Base-by-base conservation (phyloP, 129 eudicot genomes). In the Flaveria trinervia region DNA sequence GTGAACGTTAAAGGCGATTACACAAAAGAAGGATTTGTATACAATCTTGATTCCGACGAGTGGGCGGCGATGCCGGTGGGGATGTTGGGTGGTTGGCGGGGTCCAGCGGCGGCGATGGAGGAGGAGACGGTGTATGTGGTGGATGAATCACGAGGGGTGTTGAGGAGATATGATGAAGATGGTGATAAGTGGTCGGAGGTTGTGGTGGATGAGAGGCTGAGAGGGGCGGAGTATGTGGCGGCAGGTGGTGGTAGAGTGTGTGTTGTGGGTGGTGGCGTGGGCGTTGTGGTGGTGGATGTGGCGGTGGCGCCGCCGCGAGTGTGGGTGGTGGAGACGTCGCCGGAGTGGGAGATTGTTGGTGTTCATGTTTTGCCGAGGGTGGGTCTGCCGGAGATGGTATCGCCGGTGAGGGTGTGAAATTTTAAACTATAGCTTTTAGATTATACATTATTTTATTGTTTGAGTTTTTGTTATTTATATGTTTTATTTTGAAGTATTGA, bases 21-120 rank as follows among this genome's bases (percentile, higher is more conserved):
- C 10, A 82, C 94, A 1, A 92, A 92, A 73, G 89, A 92, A 79
- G 98, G 98, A 9, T 60, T 74, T 3, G 82, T 92, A 3, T 92
- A 92, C 80, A 71, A 83, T 45, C 72, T 85, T 3, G 36, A 48
- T 46, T 76, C 45, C 23, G 89, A 88, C 33, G 17, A 68, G 64
- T 90, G 98, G 98, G 75, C 15, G 70, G 94, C 79, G 16, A 92
- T 92, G 97, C 80, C 88, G 75, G 86, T 77, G 8, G 93, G 93
- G 59, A 88, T 92, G 98, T 68, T 89, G 55, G 78, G 61, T 3
- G 98, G 96, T 18, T 92, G 98, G 98, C 81, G 71, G 59, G 98
- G 98, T 25, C 98, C 96, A 65, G 93, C 93, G 51, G 85, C 93
- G 18, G 75, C 93, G 2, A 83, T 90, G 89, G 87, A 73, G 0